Evolutionary conservation across 345 rosid genomes (phyloP).

Genomic region (Linum trigynum): DNA sequence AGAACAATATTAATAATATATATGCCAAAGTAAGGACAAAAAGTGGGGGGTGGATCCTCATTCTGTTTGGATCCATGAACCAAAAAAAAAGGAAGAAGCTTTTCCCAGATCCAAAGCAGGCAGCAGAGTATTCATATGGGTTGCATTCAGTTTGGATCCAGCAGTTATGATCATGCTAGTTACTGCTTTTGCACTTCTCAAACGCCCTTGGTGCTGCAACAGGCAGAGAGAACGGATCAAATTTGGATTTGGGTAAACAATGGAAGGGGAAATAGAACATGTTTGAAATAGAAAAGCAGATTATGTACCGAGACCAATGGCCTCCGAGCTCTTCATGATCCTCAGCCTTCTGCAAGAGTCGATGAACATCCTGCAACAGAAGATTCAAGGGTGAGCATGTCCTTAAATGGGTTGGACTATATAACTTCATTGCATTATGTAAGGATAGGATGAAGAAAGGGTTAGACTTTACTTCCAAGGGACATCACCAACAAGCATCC

Average conservation of each 20-base stretch:
- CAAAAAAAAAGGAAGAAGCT: too few species aligned
- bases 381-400: background rate
- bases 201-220: conserved; percentile 45
- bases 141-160: too few species aligned
- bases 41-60: too few species aligned
- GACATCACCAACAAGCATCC: conserved; percentile 99
- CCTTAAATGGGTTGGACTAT: too few species aligned
- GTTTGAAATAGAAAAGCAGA: background rate
- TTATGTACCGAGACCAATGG: conserved; percentile 74
- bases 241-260: too few species aligned
- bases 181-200: conserved; percentile 54
- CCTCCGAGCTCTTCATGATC: conserved; percentile 93
- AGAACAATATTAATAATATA: too few species aligned
- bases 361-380: conserved; percentile 69
- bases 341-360: conserved; percentile 92
- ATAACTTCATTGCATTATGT: too few species aligned
- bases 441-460: background rate
- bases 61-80: too few species aligned
- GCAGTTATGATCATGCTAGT: conserved; percentile 18
- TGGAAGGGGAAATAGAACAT: too few species aligned
- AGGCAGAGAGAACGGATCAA: background rate
- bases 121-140: too few species aligned
- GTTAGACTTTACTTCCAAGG: conserved; percentile 77
- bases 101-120: too few species aligned
- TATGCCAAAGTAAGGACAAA: too few species aligned